Conservation (phyloP, 495 filamentous ascomycete genomes). For the Neohortaea acidophila region DNA sequence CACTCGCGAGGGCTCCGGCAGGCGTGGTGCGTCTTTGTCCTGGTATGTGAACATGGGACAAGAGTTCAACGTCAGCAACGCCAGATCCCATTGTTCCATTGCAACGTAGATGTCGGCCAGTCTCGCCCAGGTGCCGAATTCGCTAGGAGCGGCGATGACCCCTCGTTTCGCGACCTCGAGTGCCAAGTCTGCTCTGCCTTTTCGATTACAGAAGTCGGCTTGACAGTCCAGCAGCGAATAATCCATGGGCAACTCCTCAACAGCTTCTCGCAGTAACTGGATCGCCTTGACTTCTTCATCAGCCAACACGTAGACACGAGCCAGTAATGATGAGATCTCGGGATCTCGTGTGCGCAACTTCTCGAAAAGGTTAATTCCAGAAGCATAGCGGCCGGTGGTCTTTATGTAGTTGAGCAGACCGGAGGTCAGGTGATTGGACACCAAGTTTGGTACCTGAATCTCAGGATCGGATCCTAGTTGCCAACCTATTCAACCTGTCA, state of each 20-base stretch:
- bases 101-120: slow-evolving; percentile 83
- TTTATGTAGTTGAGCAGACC: slow-evolving; percentile 93
- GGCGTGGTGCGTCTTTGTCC: slow-evolving; percentile 86
- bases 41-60: slow-evolving; percentile 99
- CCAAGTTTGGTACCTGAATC: slow-evolving; percentile 91
- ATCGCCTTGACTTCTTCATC: slow-evolving; percentile 95
- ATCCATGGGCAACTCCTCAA: slow-evolving; percentile 89
- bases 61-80: slow-evolving; percentile 90
- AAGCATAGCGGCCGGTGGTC: slow-evolving; percentile 86
- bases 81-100: slow-evolving; percentile 85
- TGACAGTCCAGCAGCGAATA: slow-evolving; percentile 88
- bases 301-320: slow-evolving; percentile 75
- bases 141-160: slow-evolving; percentile 85
- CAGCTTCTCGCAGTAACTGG: slow-evolving; percentile 67
- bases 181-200: slow-evolving; percentile 72
- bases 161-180: slow-evolving; percentile 86
- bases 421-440: slow-evolving; percentile 86
- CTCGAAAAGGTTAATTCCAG: slow-evolving; percentile 94
- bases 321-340: slow-evolving; percentile 84
- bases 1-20: slow-evolving; percentile 79
- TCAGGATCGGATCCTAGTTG: slow-evolving; percentile 93
- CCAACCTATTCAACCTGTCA: slow-evolving; percentile 45
- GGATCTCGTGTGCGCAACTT: slow-evolving; percentile 82
- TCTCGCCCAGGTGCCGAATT: slow-evolving; percentile 93
- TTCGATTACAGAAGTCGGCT: slow-evolving; percentile 78